Evolutionary conservation across 1,284 basidiomycete genomes (phyloP), one percentile per base, ranked within the genome.

Genomic region (Trametes versicolor): DNA sequence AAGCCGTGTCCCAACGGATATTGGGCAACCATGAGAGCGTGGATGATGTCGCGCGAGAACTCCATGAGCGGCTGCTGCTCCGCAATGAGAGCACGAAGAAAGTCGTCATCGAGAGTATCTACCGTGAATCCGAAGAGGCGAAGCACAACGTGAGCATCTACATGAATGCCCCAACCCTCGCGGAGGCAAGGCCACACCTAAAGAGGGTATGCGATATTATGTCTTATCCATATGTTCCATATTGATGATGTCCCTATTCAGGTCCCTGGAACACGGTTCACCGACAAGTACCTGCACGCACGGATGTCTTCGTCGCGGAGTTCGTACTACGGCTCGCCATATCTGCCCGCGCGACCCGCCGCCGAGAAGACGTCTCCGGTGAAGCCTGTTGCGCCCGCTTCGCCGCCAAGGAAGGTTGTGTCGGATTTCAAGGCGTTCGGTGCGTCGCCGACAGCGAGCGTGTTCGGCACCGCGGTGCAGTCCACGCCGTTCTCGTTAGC

Each of bases 1-100:
- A 93, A 67, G 96, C 96, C 5, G 97, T 99, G 19, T 96, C 96
- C 5, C 89, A 96, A 71, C 88, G 97, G 58, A 94, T 99, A 75
- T 84, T 94, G 29, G 92, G 91, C 45, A 92, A 96, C 74, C 91
- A 94, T 70, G 92, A 96, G 78, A 96, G 92, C 73, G 96, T 99
- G 54, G 97, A 99, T 77, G 96, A 99, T 65, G 96, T 99, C 19
- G 97, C 97, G 3, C 86, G 88, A 17, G 95, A 97, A 78, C 83
- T 99, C 32, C 97, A 99, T 77, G 95, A 98, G 77, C 92, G 92
- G 71, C 82, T 99, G 4, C 79, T 97, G 17, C 83, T 99, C 49
- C 87, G 98, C 65, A 98, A 98, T 72, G 97, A 99, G 78, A 96
- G 89, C 80, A 99, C 97, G 61, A 99, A 98, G 83, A 96, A 96